These are phyloP conservation scores for Melaleuca alternifolia DNA, from an alignment of 345 rosid species.

Conservation along the genomic window DNA sequence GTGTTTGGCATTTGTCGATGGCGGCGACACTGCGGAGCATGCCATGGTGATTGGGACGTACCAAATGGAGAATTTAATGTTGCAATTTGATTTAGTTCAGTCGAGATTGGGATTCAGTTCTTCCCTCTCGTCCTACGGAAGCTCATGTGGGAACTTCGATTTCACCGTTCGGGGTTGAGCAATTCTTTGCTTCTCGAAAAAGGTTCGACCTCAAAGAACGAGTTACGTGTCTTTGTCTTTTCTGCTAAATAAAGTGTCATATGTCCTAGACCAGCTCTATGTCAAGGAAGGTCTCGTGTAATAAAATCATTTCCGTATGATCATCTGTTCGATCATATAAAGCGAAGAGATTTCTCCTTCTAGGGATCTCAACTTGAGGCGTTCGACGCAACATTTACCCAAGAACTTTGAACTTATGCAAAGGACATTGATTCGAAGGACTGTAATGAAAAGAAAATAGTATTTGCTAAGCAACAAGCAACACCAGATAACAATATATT, in stretches of 20 bases:
- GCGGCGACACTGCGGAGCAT: not conserved
- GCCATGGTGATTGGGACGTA: conserved; percentile 22
- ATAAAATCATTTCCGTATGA: not conserved
- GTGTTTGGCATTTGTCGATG: not conserved
- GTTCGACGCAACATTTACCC: too few species aligned
- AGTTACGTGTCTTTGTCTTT: not conserved
- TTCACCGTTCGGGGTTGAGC: not conserved
- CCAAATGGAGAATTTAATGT: conserved; percentile 21
- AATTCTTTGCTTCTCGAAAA: not conserved
- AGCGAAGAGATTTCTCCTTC: not conserved
- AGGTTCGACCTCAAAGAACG: not conserved
- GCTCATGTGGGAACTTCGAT: not conserved
- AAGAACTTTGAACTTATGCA: too few species aligned
- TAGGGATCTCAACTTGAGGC: too few species aligned
- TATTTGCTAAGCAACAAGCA: too few species aligned
- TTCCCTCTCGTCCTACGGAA: not conserved
- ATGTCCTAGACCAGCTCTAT: not conserved
- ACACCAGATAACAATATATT: too few species aligned
- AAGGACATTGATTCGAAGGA: too few species aligned
- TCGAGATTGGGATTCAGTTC: conserved; percentile 24
- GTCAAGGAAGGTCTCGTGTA: not conserved
- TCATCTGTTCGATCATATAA: not conserved
- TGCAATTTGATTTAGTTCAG: conserved; percentile 18
- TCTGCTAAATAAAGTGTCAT: not conserved
- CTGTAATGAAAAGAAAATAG: too few species aligned